phyloP scores from a whole-genome alignment of 352 stramenopile genomes.

The Globisporangium lucens region DNA sequence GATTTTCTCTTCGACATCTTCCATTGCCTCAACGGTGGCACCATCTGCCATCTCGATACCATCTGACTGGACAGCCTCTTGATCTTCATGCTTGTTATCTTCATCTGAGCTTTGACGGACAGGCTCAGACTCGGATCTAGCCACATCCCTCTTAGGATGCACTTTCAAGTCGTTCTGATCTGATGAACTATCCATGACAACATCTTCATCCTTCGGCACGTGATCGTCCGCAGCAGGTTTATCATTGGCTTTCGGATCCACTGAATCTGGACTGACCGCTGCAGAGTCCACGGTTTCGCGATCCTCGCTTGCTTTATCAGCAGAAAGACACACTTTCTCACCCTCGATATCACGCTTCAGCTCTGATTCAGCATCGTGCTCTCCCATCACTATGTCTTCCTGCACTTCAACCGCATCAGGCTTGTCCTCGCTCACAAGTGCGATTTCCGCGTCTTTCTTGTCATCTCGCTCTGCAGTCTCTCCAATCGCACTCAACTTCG shows the following conservation, averaged over 20 bases:
- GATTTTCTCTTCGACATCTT: neutral
- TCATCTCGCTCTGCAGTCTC: neutral
- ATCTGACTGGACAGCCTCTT: neutral
- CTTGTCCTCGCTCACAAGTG: neutral
- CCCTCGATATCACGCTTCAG: neutral
- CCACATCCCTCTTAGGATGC: neutral
- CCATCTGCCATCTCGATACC: neutral
- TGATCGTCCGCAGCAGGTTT: neutral
- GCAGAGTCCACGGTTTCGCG: neutral
- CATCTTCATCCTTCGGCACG: neutral
- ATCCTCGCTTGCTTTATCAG: neutral
- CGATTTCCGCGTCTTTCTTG: neutral
- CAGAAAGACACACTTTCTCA: neutral
- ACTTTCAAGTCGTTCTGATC: neutral
- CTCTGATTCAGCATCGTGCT: neutral
- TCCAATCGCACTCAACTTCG: conserved; percentile 7
- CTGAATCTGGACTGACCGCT: neutral
- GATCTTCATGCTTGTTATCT: neutral
- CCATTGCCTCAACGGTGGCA: neutral
- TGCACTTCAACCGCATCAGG: neutral
- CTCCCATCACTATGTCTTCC: neutral
- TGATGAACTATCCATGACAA: neutral
- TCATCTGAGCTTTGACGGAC: neutral
- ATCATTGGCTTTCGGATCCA: neutral
- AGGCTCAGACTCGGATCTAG: neutral